Evolutionary conservation across 805 yeast genomes (phyloP).

Genomic region (Komagataella ulmi): DNA sequence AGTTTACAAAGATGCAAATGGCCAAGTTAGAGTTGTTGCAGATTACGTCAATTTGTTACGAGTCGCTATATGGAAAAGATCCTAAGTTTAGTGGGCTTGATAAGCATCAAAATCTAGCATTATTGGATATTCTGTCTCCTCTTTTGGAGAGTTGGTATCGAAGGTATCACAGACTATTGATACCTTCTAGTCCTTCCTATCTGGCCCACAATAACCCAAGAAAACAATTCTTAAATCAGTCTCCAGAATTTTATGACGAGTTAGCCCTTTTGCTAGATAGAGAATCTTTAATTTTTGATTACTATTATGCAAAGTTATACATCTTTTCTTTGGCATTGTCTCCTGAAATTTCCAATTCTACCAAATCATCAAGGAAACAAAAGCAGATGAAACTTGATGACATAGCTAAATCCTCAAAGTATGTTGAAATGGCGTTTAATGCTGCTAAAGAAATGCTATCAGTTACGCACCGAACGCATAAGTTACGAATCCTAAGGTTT

Average conservation of each 20-base stretch:
- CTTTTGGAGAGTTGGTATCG: constrained; percentile 68
- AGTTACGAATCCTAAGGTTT: constrained; percentile 45
- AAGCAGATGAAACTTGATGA: constrained; percentile 46
- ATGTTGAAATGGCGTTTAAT: constrained; percentile 67
- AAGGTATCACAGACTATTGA: constrained; percentile 42
- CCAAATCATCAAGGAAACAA: constrained; percentile 6
- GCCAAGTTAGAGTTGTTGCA: constrained; percentile 74
- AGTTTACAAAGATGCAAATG: constrained; percentile 48
- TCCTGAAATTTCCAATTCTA: constrained; percentile 17
- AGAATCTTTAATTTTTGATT: constrained; percentile 71
- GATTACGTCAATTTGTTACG: constrained; percentile 73
- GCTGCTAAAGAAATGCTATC: constrained; percentile 73
- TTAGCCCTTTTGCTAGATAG: constrained; percentile 34
- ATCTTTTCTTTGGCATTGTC: constrained; percentile 73
- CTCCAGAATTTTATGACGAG: constrained; percentile 24
- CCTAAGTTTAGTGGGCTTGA: constrained; percentile 36
- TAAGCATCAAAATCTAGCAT: constrained; percentile 55
- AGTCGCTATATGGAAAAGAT: constrained; percentile 60
- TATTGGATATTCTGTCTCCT: constrained; percentile 63
- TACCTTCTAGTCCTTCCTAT: constrained; percentile 29
- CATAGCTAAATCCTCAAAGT: constrained; percentile 57
- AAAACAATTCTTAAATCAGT: constrained; percentile 14
- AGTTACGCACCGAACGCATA: constrained; percentile 59
- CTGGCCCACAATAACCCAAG: constrained; percentile 12
- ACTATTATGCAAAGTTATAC: constrained; percentile 71